phyloP scores from a whole-genome alignment of 1,284 basidiomycete genomes.

The Rhizopogon hawkerae region DNA sequence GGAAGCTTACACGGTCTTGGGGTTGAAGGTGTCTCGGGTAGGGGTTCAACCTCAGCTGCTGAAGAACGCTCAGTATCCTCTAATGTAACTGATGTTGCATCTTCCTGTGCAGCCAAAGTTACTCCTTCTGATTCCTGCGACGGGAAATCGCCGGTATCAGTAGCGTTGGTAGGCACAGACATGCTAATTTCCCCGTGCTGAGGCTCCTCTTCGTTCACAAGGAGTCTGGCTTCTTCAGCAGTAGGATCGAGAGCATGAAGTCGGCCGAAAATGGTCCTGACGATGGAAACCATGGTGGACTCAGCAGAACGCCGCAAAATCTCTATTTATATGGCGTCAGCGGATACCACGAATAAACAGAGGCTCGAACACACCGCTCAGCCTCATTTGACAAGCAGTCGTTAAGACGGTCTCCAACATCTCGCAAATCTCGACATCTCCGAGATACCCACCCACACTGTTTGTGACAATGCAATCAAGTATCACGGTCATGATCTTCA shows the following conservation, averaged over 20 bases:
- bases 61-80: background rate
- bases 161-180: constrained; percentile 34
- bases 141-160: constrained; percentile 3
- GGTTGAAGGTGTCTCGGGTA: background rate
- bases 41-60: background rate
- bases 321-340: constrained; percentile 41
- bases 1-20: constrained; percentile 1
- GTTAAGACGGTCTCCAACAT: constrained; percentile 97
- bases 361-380: constrained; percentile 66
- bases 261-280: constrained; percentile 73
- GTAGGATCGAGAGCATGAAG: constrained; percentile 61
- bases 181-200: constrained; percentile 54
- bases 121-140: background rate
- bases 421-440: constrained; percentile 94
- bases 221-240: constrained; percentile 59
- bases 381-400: constrained; percentile 93
- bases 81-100: background rate
- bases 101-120: background rate
- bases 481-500: constrained; percentile 89
- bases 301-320: constrained; percentile 89
- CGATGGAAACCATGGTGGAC: constrained; percentile 84
- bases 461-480: constrained; percentile 70
- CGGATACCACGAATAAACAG: constrained; percentile 8
- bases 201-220: constrained; percentile 36
- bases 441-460: constrained; percentile 57